Evolutionary conservation across 768 basidiomycete genomes (phyloP), one percentile per base, ranked within the genome.

Genomic region (Porphyrellus cyaneotinctus): DNA sequence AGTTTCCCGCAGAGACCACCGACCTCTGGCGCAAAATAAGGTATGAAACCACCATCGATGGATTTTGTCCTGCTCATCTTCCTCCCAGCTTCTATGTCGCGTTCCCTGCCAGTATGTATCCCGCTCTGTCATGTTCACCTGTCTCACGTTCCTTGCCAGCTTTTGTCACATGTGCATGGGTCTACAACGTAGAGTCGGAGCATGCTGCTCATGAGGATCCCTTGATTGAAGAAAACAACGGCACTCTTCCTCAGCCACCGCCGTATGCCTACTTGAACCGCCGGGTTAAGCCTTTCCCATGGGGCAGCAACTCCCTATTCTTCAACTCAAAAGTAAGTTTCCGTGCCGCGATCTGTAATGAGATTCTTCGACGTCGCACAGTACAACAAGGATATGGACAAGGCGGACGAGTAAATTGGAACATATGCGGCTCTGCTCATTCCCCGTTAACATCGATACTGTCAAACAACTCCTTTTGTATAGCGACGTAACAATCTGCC

Each of bases 1-100:
- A 62, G 15, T 37, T 28, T 17, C 17, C 24, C 35, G 38, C 62
- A 93, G 91, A 83, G 53, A 87, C 89, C 26, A 74, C 86, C 46
- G 77, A 85, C 50, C 81, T 93, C 58, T 93, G 91, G 91, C 84
- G 88, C 65, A 91, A 85, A 75, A 88, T 93, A 69, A 88, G 87
- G 89, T 87, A 65, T 45, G 79, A 66, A 7, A n/a, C 35, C 24
- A 24, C 32, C 15, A 24, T 26, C 3, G 43, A 24, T 35, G 22
- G 13, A 2, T 47, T 26, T 32, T 38, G 12, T 42, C 47, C 52
- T 26, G 35, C 54, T 60, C 39, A 59, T 49, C 42, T 18, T 43
- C 17, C 24, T 6, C 44, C 7, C 57, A 91, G 91, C 70, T 81
- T 78, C 75, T 92, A 79, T 59, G 84, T 84, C 55, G 90, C 87